Conservation (phyloP, 768 basidiomycete species). For the Cystobasidium ongulense region DNA sequence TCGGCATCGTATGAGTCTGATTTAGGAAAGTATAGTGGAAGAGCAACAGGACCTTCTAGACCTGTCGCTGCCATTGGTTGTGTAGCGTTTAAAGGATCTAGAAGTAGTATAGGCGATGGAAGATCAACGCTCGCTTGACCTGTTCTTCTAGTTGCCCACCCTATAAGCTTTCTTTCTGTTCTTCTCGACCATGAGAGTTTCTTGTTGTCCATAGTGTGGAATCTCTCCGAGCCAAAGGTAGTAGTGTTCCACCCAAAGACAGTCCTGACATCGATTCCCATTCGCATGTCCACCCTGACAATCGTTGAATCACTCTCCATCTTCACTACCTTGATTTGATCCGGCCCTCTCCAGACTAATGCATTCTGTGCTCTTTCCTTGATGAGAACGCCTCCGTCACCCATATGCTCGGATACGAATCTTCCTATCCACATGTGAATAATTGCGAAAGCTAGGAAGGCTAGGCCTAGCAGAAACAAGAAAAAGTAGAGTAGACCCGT, state of each 20-base stretch:
- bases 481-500: not conserved
- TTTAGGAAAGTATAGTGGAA: slow-evolving; percentile 22
- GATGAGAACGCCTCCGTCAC: slow-evolving; percentile 7
- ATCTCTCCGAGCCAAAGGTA: not conserved
- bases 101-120: slow-evolving; percentile 8
- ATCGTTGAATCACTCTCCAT: slow-evolving; percentile 2
- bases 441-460: slow-evolving; percentile 23
- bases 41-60: not conserved
- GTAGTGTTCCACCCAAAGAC: slow-evolving; percentile 25
- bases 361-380: slow-evolving; percentile 14
- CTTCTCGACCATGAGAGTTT: not conserved
- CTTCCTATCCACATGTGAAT: slow-evolving; percentile 26
- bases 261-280: slow-evolving; percentile 24
- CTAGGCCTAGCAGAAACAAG: slow-evolving; percentile 1
- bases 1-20: not conserved
- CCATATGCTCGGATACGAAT: slow-evolving; percentile 28
- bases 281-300: slow-evolving; percentile 17
- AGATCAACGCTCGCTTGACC: slow-evolving; percentile 14
- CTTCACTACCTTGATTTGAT: slow-evolving; percentile 13
- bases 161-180: slow-evolving; percentile 4
- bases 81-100: not conserved
- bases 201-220: not conserved
- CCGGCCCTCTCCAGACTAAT: slow-evolving; percentile 15
- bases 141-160: slow-evolving; percentile 6
- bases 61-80: not conserved